These are phyloP conservation scores for Kingdonia uniflora DNA, from an alignment of 164 flowering plant genomes.

Conservation along the genomic window DNA sequence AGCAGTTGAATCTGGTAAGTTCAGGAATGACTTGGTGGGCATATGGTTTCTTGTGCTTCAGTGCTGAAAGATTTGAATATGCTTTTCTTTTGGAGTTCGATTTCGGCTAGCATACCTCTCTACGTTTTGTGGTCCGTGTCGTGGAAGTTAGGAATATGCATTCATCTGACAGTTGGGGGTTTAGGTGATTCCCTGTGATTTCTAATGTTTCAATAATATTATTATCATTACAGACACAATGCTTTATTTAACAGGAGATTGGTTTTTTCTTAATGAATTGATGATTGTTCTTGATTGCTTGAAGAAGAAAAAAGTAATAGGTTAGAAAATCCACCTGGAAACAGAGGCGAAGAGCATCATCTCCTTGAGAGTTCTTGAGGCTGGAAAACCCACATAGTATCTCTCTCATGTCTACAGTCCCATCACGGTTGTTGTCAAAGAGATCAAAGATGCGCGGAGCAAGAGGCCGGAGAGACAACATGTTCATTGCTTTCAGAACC, in stretches of 20 bases:
- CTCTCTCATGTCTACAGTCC: slow-evolving; percentile 71
- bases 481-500: slow-evolving; percentile 64
- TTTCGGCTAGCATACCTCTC: no score
- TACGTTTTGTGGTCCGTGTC: no score
- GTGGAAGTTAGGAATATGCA: no score
- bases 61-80: neutral
- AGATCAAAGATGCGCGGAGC: slow-evolving; percentile 64
- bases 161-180: no score
- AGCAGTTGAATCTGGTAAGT: slow-evolving; percentile 6
- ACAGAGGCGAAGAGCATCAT: slow-evolving; percentile 65
- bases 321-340: slow-evolving; percentile 38
- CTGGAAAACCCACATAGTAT: slow-evolving; percentile 63
- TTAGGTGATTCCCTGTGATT: no score
- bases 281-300: no score
- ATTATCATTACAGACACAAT: no score
- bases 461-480: slow-evolving; percentile 52
- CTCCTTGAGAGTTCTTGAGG: slow-evolving; percentile 58
- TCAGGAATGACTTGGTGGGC: neutral
- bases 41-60: neutral
- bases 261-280: no score
- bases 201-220: no score
- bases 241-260: no score
- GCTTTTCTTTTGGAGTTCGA: no score
- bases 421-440: slow-evolving; percentile 72
- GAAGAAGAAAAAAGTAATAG: no score